Evolutionary conservation across 495 filamentous ascomycete genomes (phyloP), one percentile per base, ranked within the genome.

Genomic region (Aspergillus funiculosus): DNA sequence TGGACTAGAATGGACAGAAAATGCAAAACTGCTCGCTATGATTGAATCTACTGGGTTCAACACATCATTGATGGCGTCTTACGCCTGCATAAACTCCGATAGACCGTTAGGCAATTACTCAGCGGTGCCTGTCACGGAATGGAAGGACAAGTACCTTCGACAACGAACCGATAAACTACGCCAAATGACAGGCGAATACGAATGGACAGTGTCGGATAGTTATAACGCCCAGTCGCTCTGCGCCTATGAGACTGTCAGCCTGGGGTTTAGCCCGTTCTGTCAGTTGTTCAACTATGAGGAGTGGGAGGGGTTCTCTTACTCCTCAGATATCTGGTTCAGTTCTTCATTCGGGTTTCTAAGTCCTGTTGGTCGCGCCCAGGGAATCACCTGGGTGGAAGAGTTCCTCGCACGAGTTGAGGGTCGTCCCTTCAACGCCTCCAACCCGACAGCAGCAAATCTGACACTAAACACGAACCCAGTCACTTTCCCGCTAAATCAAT

Each of bases 331-430:
- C 21, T 51, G 52, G n/a, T 85, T 82, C 56, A 63, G 68, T 26
- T 74, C 75, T n/a, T 59, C 69, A 31, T 59, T 63, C 13, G 73
- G 66, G 27, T 80, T 80, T 52, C 68, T 71, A 7, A 75, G 72
- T 10, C 72, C 77, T 1, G 69, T 71, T 8, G 76, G 77, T 18
- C 67, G 80, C 6, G 81, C 80, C 7, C 64, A 77, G 21, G 79
- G 78, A 9, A 71, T 79, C 42, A 72, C 73, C 32, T 83, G 73
- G 50, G 76, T 80, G n/a, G 62, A 81, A 50, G 79, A 83, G 58
- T 67, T 80, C 41, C 46, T 80, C 1, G 79, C 77, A 6, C 68
- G 79, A 5, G 63, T 82, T 11, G 53, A 71, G 40, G 71, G 78
- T 48, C 81, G 78, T 52, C 59, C 67, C 7, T 58, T 79, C 17